Conservation (phyloP, 1,284 basidiomycete genomes). For the Heterobasidion occidentale region DNA sequence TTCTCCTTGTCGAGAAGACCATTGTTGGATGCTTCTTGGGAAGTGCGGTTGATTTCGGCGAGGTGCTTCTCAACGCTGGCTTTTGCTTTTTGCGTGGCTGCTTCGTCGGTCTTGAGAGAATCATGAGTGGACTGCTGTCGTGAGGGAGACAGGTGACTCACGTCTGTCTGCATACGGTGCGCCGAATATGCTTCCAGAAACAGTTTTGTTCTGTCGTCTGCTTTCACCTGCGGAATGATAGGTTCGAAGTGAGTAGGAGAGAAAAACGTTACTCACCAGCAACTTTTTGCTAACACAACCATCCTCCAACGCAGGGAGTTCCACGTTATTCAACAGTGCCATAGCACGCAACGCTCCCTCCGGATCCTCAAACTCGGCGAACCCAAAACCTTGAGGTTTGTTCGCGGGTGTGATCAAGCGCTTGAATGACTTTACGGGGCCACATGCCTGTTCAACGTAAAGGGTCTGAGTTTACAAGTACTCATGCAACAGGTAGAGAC, state of each 20-base stretch:
- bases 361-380: conserved; percentile 87
- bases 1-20: conserved; percentile 68
- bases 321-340: conserved; percentile 73
- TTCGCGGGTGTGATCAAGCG: conserved; percentile 83
- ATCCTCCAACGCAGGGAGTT: conserved; percentile 82
- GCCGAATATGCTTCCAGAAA: conserved; percentile 82
- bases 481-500: conserved; percentile 21
- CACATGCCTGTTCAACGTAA: conserved; percentile 67
- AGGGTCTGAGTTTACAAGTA: neutral
- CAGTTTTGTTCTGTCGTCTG: conserved; percentile 86
- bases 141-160: conserved; percentile 28
- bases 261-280: conserved; percentile 49
- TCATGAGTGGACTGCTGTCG: conserved; percentile 4
- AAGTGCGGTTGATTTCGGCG: conserved; percentile 51
- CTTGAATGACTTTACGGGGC: conserved; percentile 81
- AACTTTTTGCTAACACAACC: conserved; percentile 81
- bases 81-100: conserved; percentile 43
- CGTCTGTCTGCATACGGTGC: conserved; percentile 74
- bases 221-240: conserved; percentile 65
- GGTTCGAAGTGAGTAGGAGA: conserved; percentile 22
- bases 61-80: conserved; percentile 48
- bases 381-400: conserved; percentile 93
- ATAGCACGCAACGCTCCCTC: conserved; percentile 82
- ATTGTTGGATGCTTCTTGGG: conserved; percentile 58
- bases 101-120: conserved; percentile 50